Conservation (phyloP, 2,329 filamentous ascomycete genomes). For the Tolypocladium nubicola region DNA sequence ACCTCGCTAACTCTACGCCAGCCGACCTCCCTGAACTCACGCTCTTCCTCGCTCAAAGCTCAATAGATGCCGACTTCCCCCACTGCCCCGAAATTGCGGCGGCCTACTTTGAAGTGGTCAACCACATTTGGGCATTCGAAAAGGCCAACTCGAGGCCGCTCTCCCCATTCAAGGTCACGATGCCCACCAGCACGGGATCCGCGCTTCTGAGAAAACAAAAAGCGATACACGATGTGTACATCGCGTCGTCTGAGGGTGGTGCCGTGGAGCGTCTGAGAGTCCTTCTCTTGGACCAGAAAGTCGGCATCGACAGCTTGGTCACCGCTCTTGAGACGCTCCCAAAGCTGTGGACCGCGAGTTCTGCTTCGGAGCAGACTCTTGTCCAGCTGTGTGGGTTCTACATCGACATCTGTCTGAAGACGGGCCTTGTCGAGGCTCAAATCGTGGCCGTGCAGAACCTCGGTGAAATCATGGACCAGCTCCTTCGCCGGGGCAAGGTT, state of each 20-base stretch:
- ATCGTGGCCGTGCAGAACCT: constrained; percentile 37
- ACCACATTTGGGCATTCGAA: constrained; percentile 25
- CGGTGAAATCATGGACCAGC: constrained; percentile 30
- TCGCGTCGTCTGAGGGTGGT: constrained; percentile 12
- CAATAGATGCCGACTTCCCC: constrained; percentile 11
- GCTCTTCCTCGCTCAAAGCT: constrained; percentile 16
- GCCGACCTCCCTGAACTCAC: constrained; percentile 19
- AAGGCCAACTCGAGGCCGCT: constrained; percentile 8
- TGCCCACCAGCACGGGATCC: constrained; percentile 10
- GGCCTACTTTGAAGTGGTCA: constrained; percentile 35
- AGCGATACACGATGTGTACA: constrained; percentile 25
- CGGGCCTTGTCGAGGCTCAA: constrained; percentile 32
- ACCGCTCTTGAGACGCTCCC: constrained; percentile 22
- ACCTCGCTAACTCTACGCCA: constrained; percentile 7
- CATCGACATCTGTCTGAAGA: constrained; percentile 25
- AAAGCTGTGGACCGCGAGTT: constrained; percentile 17
- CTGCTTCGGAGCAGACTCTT: constrained; percentile 13
- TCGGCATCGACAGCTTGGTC: constrained; percentile 24
- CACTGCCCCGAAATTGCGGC: constrained; percentile 31
- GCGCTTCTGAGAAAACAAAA: constrained; percentile 30
- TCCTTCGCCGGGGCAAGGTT: constrained; percentile 17
- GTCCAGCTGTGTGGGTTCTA: constrained; percentile 31
- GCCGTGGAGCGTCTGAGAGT: constrained; percentile 12
- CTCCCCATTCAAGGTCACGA: constrained; percentile 9
- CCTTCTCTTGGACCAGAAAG: constrained; percentile 16